Percentiles rank a stretch among this genome's conserved stretches.
phyloP scores from a whole-genome alignment of 768 basidiomycete species.

The Suillus cothurnatus region DNA sequence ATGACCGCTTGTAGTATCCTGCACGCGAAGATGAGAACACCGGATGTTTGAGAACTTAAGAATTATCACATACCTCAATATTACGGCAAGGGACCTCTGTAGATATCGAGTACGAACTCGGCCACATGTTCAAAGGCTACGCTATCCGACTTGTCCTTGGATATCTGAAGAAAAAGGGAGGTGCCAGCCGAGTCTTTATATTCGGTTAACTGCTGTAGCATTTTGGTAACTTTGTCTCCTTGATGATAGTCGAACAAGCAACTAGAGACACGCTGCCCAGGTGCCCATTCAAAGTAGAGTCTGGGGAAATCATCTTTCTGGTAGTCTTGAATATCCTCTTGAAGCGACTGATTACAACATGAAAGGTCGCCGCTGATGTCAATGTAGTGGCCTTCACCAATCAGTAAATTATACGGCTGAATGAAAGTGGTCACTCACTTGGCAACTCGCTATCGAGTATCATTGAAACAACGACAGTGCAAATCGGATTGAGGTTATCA shows the following conservation, averaged over 20 bases:
- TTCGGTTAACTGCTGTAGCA: neutral
- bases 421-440: neutral
- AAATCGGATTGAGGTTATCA: neutral
- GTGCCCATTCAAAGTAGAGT: neutral
- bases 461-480: neutral
- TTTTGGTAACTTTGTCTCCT: neutral
- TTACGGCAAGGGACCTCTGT: neutral
- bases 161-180: neutral
- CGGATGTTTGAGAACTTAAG: neutral
- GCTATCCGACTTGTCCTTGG: neutral
- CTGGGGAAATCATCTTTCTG: neutral
- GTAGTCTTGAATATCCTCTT: neutral
- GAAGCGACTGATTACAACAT: neutral
- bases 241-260: constrained; percentile 4
- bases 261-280: neutral
- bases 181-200: neutral
- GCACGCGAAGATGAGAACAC: neutral
- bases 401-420: neutral
- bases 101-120: neutral
- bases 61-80: neutral
- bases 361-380: neutral
- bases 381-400: neutral
- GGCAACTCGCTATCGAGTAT: neutral
- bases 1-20: neutral
- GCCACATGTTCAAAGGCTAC: neutral